Evolutionary conservation across 2,329 filamentous ascomycete species (phyloP), one percentile per base, ranked within the genome.

Genomic region (Pseudopyricularia javanii): DNA sequence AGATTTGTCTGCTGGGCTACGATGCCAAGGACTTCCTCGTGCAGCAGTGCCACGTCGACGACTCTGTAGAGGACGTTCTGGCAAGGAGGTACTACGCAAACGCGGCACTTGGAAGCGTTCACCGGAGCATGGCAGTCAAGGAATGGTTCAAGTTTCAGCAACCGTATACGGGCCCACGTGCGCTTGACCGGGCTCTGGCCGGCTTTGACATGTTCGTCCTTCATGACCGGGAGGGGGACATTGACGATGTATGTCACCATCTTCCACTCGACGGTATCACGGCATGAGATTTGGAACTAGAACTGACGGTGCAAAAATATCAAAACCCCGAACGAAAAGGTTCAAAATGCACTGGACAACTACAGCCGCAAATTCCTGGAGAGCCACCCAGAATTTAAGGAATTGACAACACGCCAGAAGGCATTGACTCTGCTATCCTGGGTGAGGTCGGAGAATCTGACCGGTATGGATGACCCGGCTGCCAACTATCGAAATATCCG

Each of bases 141-240:
- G 79, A 88, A 63, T 97, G 91, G 91, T 71, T 71, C 56, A 75
- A 75, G 52, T 87, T 69, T 59, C 63, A 69, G 57, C 56, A 60
- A 53, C 57, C 65, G 52, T 57, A 68, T 4, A 58, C 64, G 7
- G 64, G 60, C 43, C 60, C 57, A 35, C 52, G 52, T 15, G 56
- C 60, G 7, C 73, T 95, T 20, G 91, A 95, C 64, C 77, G 79
- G 54, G 85, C 85, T 1, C 70, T 97, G 15, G 86, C 83, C 20
- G 86, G 85, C 14, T 95, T 94, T 65, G 93, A 97, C 66, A 78
- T 97, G 68, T 97, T 97, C 67, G 81, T 95, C 47, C 72, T 91
- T 28, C 81, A 85, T 58, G 84, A 85, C 53, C 77, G 81, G 17
- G 74, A 76, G 30, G 82, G 85, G n/a, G 89, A 94, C 62, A 68